Evolutionary conservation across 1,139 yeast genomes (phyloP), one percentile per base, ranked within the genome.

Genomic region (Candida smagusa): DNA sequence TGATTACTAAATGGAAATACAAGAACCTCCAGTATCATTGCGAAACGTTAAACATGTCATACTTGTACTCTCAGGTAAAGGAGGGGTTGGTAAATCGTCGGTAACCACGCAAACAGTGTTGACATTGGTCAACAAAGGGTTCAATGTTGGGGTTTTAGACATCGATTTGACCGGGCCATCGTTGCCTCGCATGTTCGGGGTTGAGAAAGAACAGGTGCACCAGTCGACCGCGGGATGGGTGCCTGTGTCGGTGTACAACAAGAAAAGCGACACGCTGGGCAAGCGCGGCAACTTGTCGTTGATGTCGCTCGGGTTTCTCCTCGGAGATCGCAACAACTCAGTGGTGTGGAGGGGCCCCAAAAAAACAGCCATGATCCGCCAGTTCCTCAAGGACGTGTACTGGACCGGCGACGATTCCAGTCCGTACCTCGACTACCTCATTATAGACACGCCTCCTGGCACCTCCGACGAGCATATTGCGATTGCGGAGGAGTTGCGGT

Each of bases 321-420:
- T 92, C 7, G 83, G 84, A 12, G 81, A 86, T 54, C 64, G 97
- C 41, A 95, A 95, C 21, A 86, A 84, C 51, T 81, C 95, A 13
- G 95, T 94, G 24, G 97, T 92, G 7, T 94, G 99, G 99, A 72
- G 97, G 53, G 99, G 99, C 0, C 98, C 99, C 2, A 89, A 90
- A 60, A 94, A 94, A 58, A 90, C 97, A 0, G 96, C 97, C 16
- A 92, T 94, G 97, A 86, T 94, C 31, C 76, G 92, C 40, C 99
- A 94, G 60, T 90, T 94, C 54, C 68, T 94, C 32, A 79, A 80
- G 44, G 97, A 92, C 57, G 96, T 92, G 1, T 78, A 79, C 12
- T 94, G 98, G 98, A 51, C 49, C 33, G 61, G 60, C 3, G 96
- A 89, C 0, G 74, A 73, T 12, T 55, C 68, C 33, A 70, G 65